Evolutionary conservation across 345 rosid genomes (phyloP).

Genomic region (Eucalyptus marginata): DNA sequence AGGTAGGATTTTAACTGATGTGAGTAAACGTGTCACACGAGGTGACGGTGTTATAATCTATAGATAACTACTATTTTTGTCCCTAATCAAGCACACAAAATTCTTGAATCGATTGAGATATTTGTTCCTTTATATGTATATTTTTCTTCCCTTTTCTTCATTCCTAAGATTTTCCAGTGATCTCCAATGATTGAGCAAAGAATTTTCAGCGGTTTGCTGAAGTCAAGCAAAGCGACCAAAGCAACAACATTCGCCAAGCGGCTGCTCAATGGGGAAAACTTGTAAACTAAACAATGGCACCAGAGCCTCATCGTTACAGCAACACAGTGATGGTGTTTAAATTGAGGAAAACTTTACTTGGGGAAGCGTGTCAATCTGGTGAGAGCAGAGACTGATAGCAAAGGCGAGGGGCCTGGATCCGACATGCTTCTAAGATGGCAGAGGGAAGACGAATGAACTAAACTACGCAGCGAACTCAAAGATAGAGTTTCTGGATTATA

Average conservation of each 20-base stretch:
- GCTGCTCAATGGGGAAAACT: neutral
- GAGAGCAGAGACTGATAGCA: neutral
- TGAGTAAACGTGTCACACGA: no score
- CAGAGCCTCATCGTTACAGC: neutral
- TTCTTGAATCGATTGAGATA: neutral
- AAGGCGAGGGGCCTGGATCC: neutral
- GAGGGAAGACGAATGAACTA: accelerated
- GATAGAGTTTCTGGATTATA: no score
- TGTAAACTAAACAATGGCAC: neutral
- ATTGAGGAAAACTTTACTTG: no score
- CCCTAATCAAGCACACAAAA: neutral
- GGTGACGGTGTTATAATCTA: accelerated
- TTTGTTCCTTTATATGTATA: neutral
- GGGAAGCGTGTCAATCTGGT: neutral
- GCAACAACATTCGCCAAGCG: neutral
- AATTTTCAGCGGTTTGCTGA: neutral
- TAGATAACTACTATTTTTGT: accelerated
- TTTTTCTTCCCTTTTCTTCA: no score
- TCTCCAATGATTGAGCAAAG: neutral
- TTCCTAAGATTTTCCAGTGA: no score
- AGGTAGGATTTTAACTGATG: accelerated
- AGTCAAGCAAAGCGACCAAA: neutral
- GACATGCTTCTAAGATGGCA: accelerated
- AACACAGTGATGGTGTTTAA: neutral
- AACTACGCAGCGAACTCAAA: accelerated